These are phyloP conservation scores for Backusella morwellensis DNA, from an alignment of 192 early-diverging fungal genomes.

Conservation along the genomic window DNA sequence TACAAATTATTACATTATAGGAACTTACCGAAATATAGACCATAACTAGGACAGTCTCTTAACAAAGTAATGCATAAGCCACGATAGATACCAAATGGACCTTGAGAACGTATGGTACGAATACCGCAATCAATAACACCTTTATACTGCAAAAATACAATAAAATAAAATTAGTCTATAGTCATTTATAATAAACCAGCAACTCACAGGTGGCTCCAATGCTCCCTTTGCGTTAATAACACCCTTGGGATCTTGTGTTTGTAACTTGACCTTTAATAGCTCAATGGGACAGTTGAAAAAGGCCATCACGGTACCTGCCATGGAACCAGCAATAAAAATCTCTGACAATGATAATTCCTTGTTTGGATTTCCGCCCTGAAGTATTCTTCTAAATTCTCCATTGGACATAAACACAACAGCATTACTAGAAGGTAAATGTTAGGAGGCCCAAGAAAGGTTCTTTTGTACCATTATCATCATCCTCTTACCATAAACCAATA, in stretches of 20 bases:
- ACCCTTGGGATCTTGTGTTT: slow-evolving; percentile 51
- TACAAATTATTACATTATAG: too few species aligned
- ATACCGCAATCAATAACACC: slow-evolving; percentile 85
- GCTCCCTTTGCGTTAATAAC: slow-evolving; percentile 26
- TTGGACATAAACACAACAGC: slow-evolving; percentile 68
- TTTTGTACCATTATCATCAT: neutral
- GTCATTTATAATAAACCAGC: neutral
- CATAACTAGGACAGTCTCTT: slow-evolving; percentile 92
- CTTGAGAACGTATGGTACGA: slow-evolving; percentile 74
- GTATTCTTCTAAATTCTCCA: slow-evolving; percentile 57
- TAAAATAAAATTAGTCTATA: neutral
- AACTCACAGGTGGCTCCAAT: slow-evolving; percentile 32
- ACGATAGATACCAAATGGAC: slow-evolving; percentile 78
- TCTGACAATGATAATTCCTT: slow-evolving; percentile 44
- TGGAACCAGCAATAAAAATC: slow-evolving; percentile 51
- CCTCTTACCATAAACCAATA: slow-evolving; percentile 61
- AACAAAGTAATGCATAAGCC: slow-evolving; percentile 88
- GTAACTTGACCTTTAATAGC: slow-evolving; percentile 65
- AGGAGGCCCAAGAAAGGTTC: too few species aligned
- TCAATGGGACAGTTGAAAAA: slow-evolving; percentile 72
- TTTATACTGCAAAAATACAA: slow-evolving; percentile 59
- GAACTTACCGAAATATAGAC: slow-evolving; percentile 81
- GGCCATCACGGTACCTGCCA: slow-evolving; percentile 65
- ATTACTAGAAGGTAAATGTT: slow-evolving; percentile 42
- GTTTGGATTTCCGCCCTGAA: slow-evolving; percentile 44